Conservation (phyloP, 176 grass and related monocot species). For the Oryza glaberrima region DNA sequence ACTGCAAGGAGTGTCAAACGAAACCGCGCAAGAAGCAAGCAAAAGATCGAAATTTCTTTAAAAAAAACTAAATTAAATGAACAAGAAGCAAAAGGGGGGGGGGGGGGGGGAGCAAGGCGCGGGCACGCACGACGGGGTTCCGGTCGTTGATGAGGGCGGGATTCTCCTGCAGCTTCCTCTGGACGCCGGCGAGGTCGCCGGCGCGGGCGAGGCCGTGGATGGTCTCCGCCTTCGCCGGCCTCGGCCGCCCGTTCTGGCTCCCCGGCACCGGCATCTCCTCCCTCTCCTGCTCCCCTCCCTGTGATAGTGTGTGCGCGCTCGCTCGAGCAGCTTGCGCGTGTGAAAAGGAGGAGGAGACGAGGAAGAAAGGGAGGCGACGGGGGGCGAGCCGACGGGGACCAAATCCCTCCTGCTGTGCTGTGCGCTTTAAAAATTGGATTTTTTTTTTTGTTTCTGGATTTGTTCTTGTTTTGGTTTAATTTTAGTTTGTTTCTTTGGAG, state of each 20-base stretch:
- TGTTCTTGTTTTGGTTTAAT: not conserved
- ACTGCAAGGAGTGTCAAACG: constrained; percentile 21
- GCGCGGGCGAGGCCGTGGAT: constrained; percentile 72
- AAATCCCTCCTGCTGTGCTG: not conserved
- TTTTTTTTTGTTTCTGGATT: not conserved
- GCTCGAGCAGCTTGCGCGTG: constrained; percentile 7
- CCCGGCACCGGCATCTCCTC: constrained; percentile 76
- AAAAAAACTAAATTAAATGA: not conserved
- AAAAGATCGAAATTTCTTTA: constrained; percentile 46
- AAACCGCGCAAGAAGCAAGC: constrained; percentile 15
- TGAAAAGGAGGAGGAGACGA: constrained; percentile 5
- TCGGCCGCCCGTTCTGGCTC: constrained; percentile 67
- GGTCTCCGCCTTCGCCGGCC: constrained; percentile 54
- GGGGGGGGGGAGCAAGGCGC: not conserved
- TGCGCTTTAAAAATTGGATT: constrained; percentile 14
- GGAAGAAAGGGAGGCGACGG: constrained; percentile 15
- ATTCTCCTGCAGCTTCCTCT: constrained; percentile 74
- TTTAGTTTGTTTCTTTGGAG: not conserved
- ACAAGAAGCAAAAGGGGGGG: not conserved
- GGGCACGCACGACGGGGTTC: constrained; percentile 67
- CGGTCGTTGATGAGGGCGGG: constrained; percentile 78
- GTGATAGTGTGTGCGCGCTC: not conserved
- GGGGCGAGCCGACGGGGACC: constrained; percentile 21
- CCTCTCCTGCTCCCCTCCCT: not conserved
- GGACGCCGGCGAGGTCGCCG: constrained; percentile 76